Evolutionary conservation across 148 eudicot species (phyloP).

Genomic region (Chenopodium album): DNA sequence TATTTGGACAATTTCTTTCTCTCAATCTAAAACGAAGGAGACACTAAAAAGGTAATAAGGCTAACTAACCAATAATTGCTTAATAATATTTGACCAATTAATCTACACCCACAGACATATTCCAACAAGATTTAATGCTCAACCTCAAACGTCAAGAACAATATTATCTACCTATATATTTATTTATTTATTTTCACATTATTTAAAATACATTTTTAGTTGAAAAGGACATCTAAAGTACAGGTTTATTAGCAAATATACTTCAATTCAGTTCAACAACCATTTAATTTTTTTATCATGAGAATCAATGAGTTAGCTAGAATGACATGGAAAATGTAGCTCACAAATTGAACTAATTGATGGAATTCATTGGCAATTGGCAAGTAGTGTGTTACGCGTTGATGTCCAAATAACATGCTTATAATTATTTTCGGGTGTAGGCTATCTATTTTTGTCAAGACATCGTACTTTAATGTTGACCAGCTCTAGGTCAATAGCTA

Average conservation of each 20-base stretch:
- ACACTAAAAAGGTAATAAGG: neutral
- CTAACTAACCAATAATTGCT: neutral
- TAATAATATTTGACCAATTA: constrained; percentile 8
- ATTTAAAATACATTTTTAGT: neutral
- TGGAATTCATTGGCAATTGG: neutral
- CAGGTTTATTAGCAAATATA: neutral
- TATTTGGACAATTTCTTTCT: neutral
- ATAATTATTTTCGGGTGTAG: no score
- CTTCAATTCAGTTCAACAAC: neutral
- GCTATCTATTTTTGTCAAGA: no score
- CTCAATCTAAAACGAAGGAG: neutral
- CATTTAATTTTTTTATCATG: no score
- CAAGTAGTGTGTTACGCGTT: neutral
- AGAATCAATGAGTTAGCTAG: no score
- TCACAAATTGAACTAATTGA: neutral
- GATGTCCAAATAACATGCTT: no score
- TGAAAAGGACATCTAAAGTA: neutral
- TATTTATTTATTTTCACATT: neutral
- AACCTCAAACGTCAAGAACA: neutral
- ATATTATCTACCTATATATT: neutral
- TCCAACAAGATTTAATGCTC: constrained; percentile 10
- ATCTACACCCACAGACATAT: constrained; percentile 15
- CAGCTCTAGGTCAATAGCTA: no score
- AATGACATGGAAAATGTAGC: neutral
- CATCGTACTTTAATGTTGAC: no score